These are phyloP conservation scores for Ascochyta lentis DNA, from an alignment of 2,329 filamentous ascomycete species.

Conservation along the genomic window DNA sequence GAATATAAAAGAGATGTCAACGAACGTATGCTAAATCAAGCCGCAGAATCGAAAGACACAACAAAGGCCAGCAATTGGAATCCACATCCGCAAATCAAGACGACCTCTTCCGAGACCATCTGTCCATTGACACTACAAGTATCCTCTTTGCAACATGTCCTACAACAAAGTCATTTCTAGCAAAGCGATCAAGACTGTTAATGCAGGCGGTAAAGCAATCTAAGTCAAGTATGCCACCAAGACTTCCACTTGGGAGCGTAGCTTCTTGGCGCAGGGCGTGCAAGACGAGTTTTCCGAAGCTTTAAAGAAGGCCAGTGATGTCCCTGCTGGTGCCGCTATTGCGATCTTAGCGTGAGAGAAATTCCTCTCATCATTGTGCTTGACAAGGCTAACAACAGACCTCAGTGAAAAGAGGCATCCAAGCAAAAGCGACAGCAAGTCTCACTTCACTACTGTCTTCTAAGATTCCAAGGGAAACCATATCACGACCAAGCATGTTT, in stretches of 20 bases:
- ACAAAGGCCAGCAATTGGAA: no score
- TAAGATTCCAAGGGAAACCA: constrained; percentile 10
- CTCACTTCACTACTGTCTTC: constrained; percentile 10
- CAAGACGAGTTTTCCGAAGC: constrained; percentile 5
- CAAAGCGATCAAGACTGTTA: no score
- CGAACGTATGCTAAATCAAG: no score
- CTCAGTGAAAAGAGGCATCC: constrained; percentile 10
- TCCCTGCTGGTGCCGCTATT: constrained; percentile 8
- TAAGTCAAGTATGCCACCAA: constrained; percentile 6
- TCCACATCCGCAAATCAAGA: no score
- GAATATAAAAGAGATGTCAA: no score
- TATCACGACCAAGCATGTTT: not conserved
- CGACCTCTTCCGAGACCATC: no score
- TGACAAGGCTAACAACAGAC: constrained; percentile 5
- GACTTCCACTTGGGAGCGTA: constrained; percentile 5
- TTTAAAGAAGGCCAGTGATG: constrained; percentile 1
- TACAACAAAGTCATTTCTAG: no score
- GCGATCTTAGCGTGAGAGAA: constrained; percentile 6
- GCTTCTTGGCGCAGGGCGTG: not conserved
- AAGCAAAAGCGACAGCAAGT: constrained; percentile 5
- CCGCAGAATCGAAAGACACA: no score
- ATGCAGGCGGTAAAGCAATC: constrained; percentile 22
- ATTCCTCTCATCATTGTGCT: constrained; percentile 1
- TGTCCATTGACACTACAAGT: no score
- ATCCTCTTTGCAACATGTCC: no score